Evolutionary conservation across 139 green algal genomes (phyloP), one percentile per base, ranked within the genome.

Genomic region (Chlorella sp.): DNA sequence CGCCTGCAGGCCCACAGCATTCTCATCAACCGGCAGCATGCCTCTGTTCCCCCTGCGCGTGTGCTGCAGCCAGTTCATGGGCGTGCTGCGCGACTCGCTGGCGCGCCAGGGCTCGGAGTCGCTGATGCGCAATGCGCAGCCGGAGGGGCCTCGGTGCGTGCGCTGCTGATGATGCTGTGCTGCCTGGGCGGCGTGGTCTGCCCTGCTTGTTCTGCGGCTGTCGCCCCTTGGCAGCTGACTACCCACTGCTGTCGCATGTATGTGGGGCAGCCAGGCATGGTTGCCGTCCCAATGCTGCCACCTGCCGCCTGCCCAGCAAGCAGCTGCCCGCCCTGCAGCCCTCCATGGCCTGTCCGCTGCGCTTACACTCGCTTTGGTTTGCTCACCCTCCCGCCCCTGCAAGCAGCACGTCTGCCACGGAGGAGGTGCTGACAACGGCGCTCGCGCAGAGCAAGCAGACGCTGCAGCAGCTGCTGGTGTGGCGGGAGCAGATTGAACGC

Each of bases 91-190:
- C 30, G 26, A 57, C 36, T 80, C 67, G 36, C 55, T 89, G 30
- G 86, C 86, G 5, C 70, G 86, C 26, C 79, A 89, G 73, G 86
- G 86, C 9, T 26, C 32, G 15, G 64, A 87, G 18, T 44, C 86
- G 11, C 62, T 89, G 30, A 87, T 72, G 51, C 51, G 51, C 34
- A 73, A 0, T 0, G 57, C 69, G 57, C 68, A 55, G 38, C 81
- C 81, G 13, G 26, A 34, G 34, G 80, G 78, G 17, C 67, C 67
- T 1, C 68, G 80, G 80, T 85, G 55, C 23, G 76, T 20, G 32
- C 4, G 7, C 9, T 51, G 6, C 18, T 23, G 55, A 16, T 26
- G 55, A 20, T 38, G 34, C 32, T 4, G 9, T 28, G 17, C 11
- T 82, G 75, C 5, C n/a, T 36, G 21, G 15, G 44, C 44, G 6